A percentile compares a stretch with the other conserved stretches of the same genome.
phyloP scores from a whole-genome alignment of 805 yeast genomes.

The Saturnispora mendoncae region DNA sequence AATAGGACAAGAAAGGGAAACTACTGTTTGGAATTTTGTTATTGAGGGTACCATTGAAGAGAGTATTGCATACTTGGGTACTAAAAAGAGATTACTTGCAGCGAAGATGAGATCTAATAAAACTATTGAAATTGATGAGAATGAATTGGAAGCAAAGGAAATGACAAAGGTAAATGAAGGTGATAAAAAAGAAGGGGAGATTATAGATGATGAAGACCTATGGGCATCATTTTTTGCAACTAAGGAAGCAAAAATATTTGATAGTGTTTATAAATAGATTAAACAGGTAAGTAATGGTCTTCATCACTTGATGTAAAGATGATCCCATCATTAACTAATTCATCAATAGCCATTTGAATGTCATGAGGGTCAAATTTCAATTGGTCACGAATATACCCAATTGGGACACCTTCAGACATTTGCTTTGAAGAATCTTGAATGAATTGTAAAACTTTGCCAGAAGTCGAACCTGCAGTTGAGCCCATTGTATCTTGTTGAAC shows the following conservation, averaged over 20 bases:
- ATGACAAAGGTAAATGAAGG: conserved; percentile 43
- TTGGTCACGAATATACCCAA: conserved; percentile 49
- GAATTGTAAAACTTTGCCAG: conserved; percentile 37
- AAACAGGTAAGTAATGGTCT: conserved; percentile 47
- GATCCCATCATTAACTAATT: conserved; percentile 57
- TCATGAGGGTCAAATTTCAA: conserved; percentile 42
- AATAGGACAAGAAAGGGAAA: conserved; percentile 75
- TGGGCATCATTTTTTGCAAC: conserved; percentile 53
- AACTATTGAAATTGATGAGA: conserved; percentile 25
- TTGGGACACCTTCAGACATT: conserved; percentile 74
- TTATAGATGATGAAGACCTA: conserved; percentile 47
- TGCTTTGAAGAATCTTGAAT: conserved; percentile 41
- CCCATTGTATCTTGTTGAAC: conserved; percentile 28
- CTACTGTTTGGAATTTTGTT: conserved; percentile 89
- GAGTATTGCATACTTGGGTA: conserved; percentile 62
- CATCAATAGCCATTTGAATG: conserved; percentile 41
- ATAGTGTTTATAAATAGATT: conserved; percentile 15
- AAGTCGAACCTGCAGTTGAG: conserved; percentile 16
- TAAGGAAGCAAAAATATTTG: conserved; percentile 20
- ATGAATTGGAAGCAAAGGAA: conserved; percentile 46
- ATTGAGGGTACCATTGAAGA: conserved; percentile 84
- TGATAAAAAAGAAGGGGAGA: conserved; percentile 48
- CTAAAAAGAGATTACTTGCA: conserved; percentile 47
- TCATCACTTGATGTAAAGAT: conserved; percentile 67
- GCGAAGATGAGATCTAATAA: conserved; percentile 22